Percentiles rank a stretch among this genome's conserved stretches.
Evolutionary conservation across 2,329 filamentous ascomycete species (phyloP).

Genomic region (Fusarium secorum): DNA sequence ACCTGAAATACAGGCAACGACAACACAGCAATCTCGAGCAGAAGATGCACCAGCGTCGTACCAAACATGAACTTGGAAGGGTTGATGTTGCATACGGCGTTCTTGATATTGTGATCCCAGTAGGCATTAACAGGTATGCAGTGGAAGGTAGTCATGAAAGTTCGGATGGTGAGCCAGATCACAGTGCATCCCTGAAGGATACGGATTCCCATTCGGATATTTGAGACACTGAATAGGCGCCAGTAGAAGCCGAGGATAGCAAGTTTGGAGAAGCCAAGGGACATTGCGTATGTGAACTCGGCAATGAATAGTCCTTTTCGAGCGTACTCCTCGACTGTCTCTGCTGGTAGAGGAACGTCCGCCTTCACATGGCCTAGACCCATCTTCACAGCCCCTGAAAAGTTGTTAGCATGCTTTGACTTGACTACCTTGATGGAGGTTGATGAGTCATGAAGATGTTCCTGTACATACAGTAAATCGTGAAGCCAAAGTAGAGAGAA

Average conservation of each 20-base stretch:
- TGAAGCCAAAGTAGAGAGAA: slow-evolving; percentile 20
- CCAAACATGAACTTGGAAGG: slow-evolving; percentile 32
- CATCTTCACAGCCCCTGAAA: slow-evolving; percentile 14
- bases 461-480: slow-evolving; percentile 19
- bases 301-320: slow-evolving; percentile 24
- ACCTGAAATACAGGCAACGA: slow-evolving; percentile 29
- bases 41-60: slow-evolving; percentile 24
- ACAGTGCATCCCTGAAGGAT: slow-evolving; percentile 22
- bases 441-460: background rate
- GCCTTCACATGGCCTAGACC: slow-evolving; percentile 17
- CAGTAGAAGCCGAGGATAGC: slow-evolving; percentile 29
- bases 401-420: background rate
- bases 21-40: slow-evolving; percentile 24
- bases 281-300: slow-evolving; percentile 24
- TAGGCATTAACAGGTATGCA: slow-evolving; percentile 23
- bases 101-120: slow-evolving; percentile 26
- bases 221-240: slow-evolving; percentile 26
- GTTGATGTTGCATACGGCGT: slow-evolving; percentile 21
- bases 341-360: slow-evolving; percentile 7
- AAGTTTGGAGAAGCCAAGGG: slow-evolving; percentile 26
- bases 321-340: slow-evolving; percentile 21
- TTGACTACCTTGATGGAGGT: too few relatives aligned
- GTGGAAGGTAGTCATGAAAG: slow-evolving; percentile 32
- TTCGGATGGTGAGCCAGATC: slow-evolving; percentile 30
- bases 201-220: slow-evolving; percentile 20